Conservation (phyloP, 441 rosid species). For the Mallotus repandus region DNA sequence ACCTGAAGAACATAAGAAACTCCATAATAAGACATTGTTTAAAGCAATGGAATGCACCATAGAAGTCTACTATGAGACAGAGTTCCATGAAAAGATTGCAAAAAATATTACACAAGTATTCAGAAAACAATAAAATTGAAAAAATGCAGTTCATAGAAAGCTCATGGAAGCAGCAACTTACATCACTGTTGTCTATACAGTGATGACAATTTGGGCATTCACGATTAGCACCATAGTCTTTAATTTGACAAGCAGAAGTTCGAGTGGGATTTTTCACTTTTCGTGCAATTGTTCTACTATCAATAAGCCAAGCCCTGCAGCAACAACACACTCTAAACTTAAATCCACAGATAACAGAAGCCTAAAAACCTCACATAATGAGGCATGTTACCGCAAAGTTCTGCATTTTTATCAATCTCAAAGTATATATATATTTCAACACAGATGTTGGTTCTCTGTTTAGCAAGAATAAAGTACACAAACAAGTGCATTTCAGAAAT, state of each 20-base stretch:
- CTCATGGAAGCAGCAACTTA: slow-evolving; percentile 34
- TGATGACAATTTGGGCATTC: slow-evolving; percentile 76
- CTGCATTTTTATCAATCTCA: background rate
- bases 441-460: too few species aligned
- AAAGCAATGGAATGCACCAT: background rate
- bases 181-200: slow-evolving; percentile 76
- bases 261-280: slow-evolving; percentile 61
- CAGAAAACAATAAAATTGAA: slow-evolving; percentile 1
- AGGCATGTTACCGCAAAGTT: background rate
- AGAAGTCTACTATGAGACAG: background rate
- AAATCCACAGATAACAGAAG: background rate
- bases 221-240: slow-evolving; percentile 62
- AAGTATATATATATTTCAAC: background rate
- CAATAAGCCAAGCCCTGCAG: slow-evolving; percentile 81
- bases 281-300: slow-evolving; percentile 64
- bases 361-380: background rate
- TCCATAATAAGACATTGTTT: background rate
- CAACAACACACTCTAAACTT: background rate
- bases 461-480: too few species aligned
- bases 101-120: background rate
- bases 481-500: background rate
- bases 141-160: background rate
- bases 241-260: slow-evolving; percentile 48
- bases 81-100: background rate
- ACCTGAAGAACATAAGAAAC: slow-evolving; percentile 45